Base-by-base conservation (phyloP, 129 eudicot genomes). In the Daucus carota region DNA sequence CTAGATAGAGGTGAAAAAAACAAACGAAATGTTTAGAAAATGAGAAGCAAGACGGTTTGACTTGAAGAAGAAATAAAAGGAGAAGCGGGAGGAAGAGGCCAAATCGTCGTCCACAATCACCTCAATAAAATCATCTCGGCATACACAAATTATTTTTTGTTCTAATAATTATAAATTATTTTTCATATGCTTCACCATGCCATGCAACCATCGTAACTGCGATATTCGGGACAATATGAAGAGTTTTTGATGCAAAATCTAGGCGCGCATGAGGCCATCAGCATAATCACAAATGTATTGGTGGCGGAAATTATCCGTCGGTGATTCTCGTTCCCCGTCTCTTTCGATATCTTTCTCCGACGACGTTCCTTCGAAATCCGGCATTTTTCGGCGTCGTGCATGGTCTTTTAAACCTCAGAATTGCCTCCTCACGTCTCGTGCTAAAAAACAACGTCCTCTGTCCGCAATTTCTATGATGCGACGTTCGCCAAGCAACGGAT, bases 231-330 rank as follows among this genome's bases (percentile, higher is more conserved):
- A n/a, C n/a, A n/a, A n/a, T n/a, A n/a, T n/a, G n/a, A n/a, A n/a
- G n/a, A n/a, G 0, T n/a, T 57, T 11, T 8, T 8, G 11, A 63
- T 63, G 70, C 34, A 63, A 29, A 38, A 24, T 57, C 31, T 57
- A 57, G 11, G 40, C 70, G 41, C 31, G 40, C 70, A 29, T 31
- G 40, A 28, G 41, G 36, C 72, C 42, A 34, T 17, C 72, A 6
- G 24, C 17, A 15, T 42, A 28, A 36, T 72, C 18, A 13, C 38
- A 72, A 78, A 86, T 88, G 93, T 87, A 76, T 36, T 86, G 90
- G 91, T 81, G 84, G 88, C 87, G 83, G 5, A 75, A 32, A 77
- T 73, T 87, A n/a, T 84, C 74, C 88, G 33, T 63, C 28, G n/a
- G 24, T 67, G 43, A 67, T 29, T 77, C 86, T 52, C n/a, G n/a